Percentiles rank a stretch among this genome's conserved stretches.
Conservation (phyloP, 2,329 filamentous ascomycete species). For the Penicillium sp. region DNA sequence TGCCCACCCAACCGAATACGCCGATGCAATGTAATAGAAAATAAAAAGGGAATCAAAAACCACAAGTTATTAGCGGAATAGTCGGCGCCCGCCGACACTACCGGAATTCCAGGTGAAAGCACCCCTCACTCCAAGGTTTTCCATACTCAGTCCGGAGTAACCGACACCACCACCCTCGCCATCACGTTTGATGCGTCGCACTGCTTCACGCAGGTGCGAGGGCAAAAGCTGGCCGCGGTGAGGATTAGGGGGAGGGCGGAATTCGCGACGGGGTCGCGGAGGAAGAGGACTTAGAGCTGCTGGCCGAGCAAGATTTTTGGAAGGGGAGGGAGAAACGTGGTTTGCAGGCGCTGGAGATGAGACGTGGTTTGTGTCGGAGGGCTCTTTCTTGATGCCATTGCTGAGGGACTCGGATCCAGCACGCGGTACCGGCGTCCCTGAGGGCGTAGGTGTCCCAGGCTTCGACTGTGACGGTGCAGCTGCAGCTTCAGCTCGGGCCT, state of each 20-base stretch:
- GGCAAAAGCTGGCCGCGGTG: constrained; percentile 54
- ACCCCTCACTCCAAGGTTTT: constrained; percentile 49
- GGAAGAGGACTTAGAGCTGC: constrained; percentile 17
- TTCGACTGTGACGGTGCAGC: constrained; percentile 21
- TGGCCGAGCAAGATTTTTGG: neutral
- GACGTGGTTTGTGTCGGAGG: constrained; percentile 20
- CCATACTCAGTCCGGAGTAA: constrained; percentile 52
- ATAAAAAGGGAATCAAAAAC: neutral
- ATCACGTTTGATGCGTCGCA: constrained; percentile 54
- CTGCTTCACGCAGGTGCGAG: constrained; percentile 54
- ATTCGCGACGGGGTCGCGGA: constrained; percentile 32
- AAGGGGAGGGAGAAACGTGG: constrained; percentile 15
- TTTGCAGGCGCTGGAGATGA: constrained; percentile 10
- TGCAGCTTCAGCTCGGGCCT: constrained; percentile 28
- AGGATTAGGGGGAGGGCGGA: constrained; percentile 48
- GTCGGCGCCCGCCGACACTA: constrained; percentile 44
- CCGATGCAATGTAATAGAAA: constrained; percentile 9
- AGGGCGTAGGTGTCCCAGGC: constrained; percentile 17
- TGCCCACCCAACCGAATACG: neutral
- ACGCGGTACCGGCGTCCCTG: constrained; percentile 13
- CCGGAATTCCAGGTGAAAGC: constrained; percentile 49
- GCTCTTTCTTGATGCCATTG: constrained; percentile 32
- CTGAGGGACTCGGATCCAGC: constrained; percentile 5
- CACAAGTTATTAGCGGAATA: constrained; percentile 45
- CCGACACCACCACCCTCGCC: constrained; percentile 54